Evolutionary conservation across 2,329 filamentous ascomycete genomes (phyloP), one percentile per base, ranked within the genome.

Genomic region (Herpotrichia juniperi): DNA sequence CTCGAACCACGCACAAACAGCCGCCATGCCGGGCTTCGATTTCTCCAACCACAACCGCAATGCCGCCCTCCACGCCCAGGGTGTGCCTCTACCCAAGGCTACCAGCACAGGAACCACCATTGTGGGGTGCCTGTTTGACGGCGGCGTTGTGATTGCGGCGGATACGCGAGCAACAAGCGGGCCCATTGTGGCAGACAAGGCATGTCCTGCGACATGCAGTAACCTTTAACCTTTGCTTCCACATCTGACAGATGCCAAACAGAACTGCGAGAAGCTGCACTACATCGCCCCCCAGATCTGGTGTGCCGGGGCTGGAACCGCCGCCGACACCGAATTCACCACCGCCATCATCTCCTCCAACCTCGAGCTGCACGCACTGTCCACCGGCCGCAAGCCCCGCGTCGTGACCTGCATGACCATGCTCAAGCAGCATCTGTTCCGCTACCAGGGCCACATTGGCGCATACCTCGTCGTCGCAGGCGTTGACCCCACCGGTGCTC

Each of bases 1-100:
- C 39, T 7, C 35, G 24, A 42, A 45, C 39, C 9, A 42, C 19
- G 19, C 42, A 31, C 37, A 31, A 42, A 49, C 47, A 42, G 34
- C 61, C 78, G 87, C 72, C 69, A 99, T 99, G 94, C 88, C 90
- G 69, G 69, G 69, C 65, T 72, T 72, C 67, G 69, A 97, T 81
- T 99, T 99, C 84, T 96, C 92, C 77, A 99, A 99, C 84, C 94
- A 97, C 86, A 96, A 96, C 85, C 91, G 94, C 82, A 99, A 99
- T 86, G 87, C 89, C 75, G 93, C 93, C 61, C 87, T 99, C 65
- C 93, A 97, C 76, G 91, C 93, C 68, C 87, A 89, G 78, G 96
- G 96, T 66, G 89, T 97, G 46, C 94, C 94, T 57, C 83, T 97
- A 54, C 94, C 96, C 68, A 97, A 97, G 81, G 94, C 94, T 58